phyloP scores from a whole-genome alignment of 2,329 filamentous ascomycete species.

The Alternaria sp. region DNA sequence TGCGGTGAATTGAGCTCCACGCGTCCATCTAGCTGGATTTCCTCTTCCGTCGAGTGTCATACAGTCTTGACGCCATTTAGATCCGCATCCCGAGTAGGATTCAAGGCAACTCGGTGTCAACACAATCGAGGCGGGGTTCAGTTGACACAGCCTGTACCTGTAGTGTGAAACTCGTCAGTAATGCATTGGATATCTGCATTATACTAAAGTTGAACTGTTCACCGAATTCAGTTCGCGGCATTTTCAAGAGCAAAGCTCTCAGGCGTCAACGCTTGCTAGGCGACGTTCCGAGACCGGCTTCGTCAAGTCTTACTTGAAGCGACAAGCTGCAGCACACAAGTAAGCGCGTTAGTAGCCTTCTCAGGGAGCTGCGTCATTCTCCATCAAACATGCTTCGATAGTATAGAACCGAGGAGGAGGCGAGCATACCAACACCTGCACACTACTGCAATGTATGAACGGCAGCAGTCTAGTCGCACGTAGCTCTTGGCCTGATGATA shows the following conservation, averaged over 20 bases:
- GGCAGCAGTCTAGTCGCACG: neutral
- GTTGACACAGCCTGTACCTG: neutral
- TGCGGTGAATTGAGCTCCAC: neutral
- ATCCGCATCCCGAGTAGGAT: neutral
- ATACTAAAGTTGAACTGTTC: neutral
- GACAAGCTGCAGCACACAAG: neutral
- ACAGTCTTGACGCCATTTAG: neutral
- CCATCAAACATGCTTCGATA: neutral
- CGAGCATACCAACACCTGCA: neutral
- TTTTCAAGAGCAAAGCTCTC: neutral
- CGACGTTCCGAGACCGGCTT: neutral
- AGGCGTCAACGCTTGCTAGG: neutral
- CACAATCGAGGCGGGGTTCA: neutral
- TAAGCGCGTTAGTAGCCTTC: neutral
- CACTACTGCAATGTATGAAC: neutral
- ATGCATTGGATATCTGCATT: neutral
- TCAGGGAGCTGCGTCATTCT: neutral
- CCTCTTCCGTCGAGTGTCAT: neutral
- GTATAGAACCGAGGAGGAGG: neutral
- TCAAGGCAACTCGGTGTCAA: neutral
- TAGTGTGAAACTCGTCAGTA: neutral
- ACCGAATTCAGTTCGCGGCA: neutral
- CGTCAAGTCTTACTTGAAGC: neutral
- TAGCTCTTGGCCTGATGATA: conserved; percentile 1
- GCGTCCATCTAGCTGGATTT: neutral